Evolutionary conservation across 148 eudicot genomes (phyloP), one percentile per base, ranked within the genome.

Genomic region (Bassia scoparia): DNA sequence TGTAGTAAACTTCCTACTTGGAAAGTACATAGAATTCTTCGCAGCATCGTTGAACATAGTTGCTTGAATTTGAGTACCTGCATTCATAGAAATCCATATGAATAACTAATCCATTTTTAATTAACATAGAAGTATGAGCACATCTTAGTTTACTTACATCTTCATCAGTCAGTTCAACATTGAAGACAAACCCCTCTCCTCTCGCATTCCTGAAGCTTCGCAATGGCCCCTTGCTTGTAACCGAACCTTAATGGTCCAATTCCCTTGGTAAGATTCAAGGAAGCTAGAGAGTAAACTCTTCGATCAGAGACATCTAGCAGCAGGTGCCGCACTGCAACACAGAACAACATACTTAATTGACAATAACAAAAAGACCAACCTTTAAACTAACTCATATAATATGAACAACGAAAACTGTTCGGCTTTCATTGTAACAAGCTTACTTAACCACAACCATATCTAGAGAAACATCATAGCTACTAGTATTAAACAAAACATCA

Each of bases 11-110:
- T 92, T 61, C 99, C 99, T 78, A 89, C 62, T 80, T 90, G 83
- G 68, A 96, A 96, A 76, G 61, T 86, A 50, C 97, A 76, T 69
- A 90, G 73, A 96, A 96, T 85, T 96, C 74, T 69, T 83, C 76
- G 99, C 99, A 83, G 97, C 94, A 71, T 86, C 99, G 77, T 96
- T 96, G 72, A 96, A 96, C 99, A 96, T 96, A 27, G 97, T 96
- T 52, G 99, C 99, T 81, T 90, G 99, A 34, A 92, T 96, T 90
- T 92, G 90, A 37, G 99, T 92, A 74, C 99, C 99, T 96, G 76
- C 67, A 77, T n/a, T 23, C 48, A 73, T 49, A 27, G 0, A 50
- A 80, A 65, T 55, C 5, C 4, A 54, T 0, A 52, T 44, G 29
- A 35, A 13, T 26, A 71, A 17, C 34, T 48, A 43, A 21, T 33